Evolutionary conservation across 2,329 filamentous ascomycete genomes (phyloP), one percentile per base, ranked within the genome.

Genomic region (Xylariales sp.): DNA sequence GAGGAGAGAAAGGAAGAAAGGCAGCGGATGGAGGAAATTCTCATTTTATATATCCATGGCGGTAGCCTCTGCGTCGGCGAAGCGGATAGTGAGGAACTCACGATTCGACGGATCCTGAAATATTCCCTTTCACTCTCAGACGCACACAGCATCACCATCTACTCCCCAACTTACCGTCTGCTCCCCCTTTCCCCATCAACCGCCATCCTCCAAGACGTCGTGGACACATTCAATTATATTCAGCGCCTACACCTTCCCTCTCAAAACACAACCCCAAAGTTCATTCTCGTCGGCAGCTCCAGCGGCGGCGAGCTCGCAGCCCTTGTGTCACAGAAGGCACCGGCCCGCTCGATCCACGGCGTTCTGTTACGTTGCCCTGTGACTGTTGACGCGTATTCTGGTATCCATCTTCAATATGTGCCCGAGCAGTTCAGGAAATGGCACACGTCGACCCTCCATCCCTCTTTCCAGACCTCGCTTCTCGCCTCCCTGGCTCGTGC

Each of bases 31-130:
- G 51, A 57, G 5, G 45, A 55, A 4, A 46, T 65, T 5, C 51
- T 70, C 9, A 47, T 74, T 14, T n/a, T n/a, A n/a, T 74, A 73
- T 51, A 69, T 67, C 48, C 71, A 74, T 47, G 71, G 71, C 8
- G 71, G 71, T 11, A 70, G 68, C 0, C 55, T 75, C 2, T 54
- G 55, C 20, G 66, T 74, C 22, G 71, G 71, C 9, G 68, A 72
- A 40, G 65, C 68, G 2, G 68, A 73, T 46, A 71, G 65, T 45
- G 71, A 75, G 50, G 70, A 75, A 34, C 53, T 73, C 2, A 65
- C 68, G 2, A 73, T 69, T 49, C 62, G 70, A 0, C 63, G 61
- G 19, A 60, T 74, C 16, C 49, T 64, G 19, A 59, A 62, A 16
- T 55, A 46, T 6, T 44, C 58, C 5, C 42, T 58, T 0, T 44